phyloP scores from a whole-genome alignment of 306 rosid genomes.

The Cucurbita pepo region DNA sequence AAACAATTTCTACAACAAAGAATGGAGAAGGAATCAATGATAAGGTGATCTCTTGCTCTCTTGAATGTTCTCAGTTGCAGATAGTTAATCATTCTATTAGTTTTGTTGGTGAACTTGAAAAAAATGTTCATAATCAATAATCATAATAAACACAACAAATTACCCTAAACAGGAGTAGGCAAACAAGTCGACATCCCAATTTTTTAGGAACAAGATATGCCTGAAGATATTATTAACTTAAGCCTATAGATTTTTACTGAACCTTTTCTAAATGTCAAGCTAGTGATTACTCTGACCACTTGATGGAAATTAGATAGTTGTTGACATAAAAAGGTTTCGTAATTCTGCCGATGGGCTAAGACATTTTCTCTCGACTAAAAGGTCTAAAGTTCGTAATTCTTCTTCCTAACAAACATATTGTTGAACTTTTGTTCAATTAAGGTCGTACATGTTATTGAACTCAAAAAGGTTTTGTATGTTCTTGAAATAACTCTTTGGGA shows the following conservation, averaged over 20 bases:
- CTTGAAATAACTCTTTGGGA: not conserved
- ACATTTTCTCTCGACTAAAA: too few species aligned
- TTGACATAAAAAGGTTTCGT: not conserved
- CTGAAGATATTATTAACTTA: not conserved
- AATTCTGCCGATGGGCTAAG: not conserved
- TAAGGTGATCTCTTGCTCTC: conserved; percentile 37
- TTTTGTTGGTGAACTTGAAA: not conserved
- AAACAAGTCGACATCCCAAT: not conserved
- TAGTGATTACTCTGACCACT: not conserved
- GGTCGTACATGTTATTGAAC: too few species aligned
- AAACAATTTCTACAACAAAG: conserved; percentile 42
- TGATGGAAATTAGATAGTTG: not conserved
- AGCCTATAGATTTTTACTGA: not conserved
- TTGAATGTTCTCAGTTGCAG: not conserved
- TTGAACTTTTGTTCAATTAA: too few species aligned
- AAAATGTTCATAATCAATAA: not conserved
- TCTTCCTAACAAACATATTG: too few species aligned
- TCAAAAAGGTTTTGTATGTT: not conserved
- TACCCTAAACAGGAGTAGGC: not conserved
- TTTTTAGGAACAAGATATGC: not conserved
- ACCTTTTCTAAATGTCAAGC: not conserved
- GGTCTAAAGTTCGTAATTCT: too few species aligned
- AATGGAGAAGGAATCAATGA: conserved; percentile 52
- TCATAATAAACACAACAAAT: not conserved
- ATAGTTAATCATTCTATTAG: not conserved